A percentile compares a stretch with the other conserved stretches of the same genome.
Conservation (phyloP, 2,329 filamentous ascomycete species). For the Arthrobotrys sphaeroides region DNA sequence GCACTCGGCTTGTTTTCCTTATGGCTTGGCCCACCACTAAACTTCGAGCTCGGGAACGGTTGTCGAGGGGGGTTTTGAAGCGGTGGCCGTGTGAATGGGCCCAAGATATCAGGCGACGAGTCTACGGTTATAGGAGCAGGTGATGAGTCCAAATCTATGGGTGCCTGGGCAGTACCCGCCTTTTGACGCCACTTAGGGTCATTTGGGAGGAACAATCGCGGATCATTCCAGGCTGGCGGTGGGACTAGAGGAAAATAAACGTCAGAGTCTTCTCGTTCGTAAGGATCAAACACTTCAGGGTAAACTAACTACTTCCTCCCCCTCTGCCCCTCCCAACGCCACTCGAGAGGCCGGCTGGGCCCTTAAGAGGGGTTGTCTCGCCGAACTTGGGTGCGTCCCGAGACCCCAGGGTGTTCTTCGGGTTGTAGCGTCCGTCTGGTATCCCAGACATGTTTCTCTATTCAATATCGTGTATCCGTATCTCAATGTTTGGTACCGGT, state of each 20-base stretch:
- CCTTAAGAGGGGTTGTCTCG: constrained; percentile 50
- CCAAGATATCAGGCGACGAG: constrained; percentile 26
- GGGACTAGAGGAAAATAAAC: not conserved
- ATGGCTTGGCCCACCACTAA: constrained; percentile 26
- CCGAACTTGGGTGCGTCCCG: constrained; percentile 47
- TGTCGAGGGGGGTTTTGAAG: not conserved
- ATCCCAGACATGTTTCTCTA: constrained; percentile 44
- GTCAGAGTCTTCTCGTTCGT: not conserved
- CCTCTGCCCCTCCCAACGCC: constrained; percentile 37
- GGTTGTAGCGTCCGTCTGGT: constrained; percentile 34
- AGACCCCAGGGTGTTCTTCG: constrained; percentile 43
- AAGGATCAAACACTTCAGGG: not conserved
- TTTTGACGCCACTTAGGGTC: constrained; percentile 29
- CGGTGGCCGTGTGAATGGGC: constrained; percentile 10
- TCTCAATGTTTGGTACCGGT: too few species aligned
- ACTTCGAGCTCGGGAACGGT: constrained; percentile 17
- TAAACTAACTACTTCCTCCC: constrained; percentile 31
- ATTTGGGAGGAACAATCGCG: constrained; percentile 17
- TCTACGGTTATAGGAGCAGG: constrained; percentile 10
- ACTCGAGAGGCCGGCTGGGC: constrained; percentile 28
- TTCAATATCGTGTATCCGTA: not conserved
- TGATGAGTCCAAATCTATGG: constrained; percentile 34
- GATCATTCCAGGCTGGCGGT: constrained; percentile 11
- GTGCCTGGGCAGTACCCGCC: constrained; percentile 33
- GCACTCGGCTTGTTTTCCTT: constrained; percentile 22